Evolutionary conservation across 2,329 filamentous ascomycete species (phyloP), one percentile per base, ranked within the genome.

Genomic region (Ramularia collo-cygni): DNA sequence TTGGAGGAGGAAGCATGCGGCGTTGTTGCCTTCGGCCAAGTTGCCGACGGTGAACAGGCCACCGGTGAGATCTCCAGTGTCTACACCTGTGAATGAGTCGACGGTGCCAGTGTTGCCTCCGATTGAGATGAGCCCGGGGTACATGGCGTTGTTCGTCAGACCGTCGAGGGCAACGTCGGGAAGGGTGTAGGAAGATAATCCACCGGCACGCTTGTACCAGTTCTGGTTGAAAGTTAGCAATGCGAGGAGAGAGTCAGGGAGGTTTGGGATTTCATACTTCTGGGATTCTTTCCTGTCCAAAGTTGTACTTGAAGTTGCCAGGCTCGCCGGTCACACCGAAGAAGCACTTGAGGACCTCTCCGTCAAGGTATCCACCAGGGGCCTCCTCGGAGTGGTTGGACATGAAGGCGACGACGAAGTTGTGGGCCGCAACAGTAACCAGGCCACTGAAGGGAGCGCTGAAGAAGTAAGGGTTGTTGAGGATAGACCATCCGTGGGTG

Each of bases 21-120:
- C 26, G 38, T 47, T 47, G 42, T 47, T 47, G 30, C 30, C 30
- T 5, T 48, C 40, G 31, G 42, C 38, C 12, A 48, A 35, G n/a
- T 38, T 24, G 2, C 28, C 42, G n/a, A 31, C 26, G 9, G 68
- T 71, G 41, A 67, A 63, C 0, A 71, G 55, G 14, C 65, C 65
- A 12, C 57, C 57, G 12, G 60, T 66, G 9, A 68, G 41, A 30
- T 64, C 50, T 7, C 37, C 46, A 3, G 62, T 40, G 39, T 64
- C 50, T 28, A 66, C 39, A 6, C 57, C 57, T 12, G 51, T 44
- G 49, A 61, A 65, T 17, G 57, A 54, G 46, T 64, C 58, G 10
- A 52, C 42, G 1, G 44, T 54, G 16, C 58, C 57, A 4, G 56
- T 59, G 48, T 64, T 64, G 32, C 62, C 61, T 19, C 61, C 61